Conservation (phyloP, 2,329 filamentous ascomycete species). For the Capronia coronata region DNA sequence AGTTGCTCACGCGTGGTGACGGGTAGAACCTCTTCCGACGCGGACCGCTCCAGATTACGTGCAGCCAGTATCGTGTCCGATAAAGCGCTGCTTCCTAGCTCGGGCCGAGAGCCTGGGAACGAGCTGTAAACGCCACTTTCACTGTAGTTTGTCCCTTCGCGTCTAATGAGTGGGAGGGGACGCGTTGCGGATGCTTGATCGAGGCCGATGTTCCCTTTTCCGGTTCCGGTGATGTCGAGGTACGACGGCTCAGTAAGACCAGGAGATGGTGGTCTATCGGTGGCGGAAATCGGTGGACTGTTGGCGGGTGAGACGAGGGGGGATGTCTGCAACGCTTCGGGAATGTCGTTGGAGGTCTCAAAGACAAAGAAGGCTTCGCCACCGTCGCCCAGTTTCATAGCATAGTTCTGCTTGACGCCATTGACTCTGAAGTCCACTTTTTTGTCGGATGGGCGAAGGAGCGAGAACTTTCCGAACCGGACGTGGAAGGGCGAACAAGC, state of each 20-base stretch:
- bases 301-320: conserved; percentile 83
- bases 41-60: conserved; percentile 43
- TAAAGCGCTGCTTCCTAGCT: conserved; percentile 6
- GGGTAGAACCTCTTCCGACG: conserved; percentile 51
- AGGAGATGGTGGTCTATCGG: conserved; percentile 26
- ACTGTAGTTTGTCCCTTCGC: conserved; percentile 17
- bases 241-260: conserved; percentile 46
- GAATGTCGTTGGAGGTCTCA: conserved; percentile 85
- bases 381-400: conserved; percentile 97
- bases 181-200: conserved; percentile 6
- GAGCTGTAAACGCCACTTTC: conserved; percentile 6
- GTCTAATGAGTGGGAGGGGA: conserved; percentile 16
- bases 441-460: conserved; percentile 91
- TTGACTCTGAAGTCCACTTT: conserved; percentile 99
- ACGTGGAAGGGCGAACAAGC: conserved; percentile 97
- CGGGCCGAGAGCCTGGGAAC: conserved; percentile 13
- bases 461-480: conserved; percentile 95
- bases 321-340: conserved; percentile 89
- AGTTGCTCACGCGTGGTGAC: conserved; percentile 34
- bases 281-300: conserved; percentile 53
- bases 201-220: conserved; percentile 21
- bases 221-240: conserved; percentile 38
- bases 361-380: conserved; percentile 99
- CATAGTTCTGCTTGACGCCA: conserved; percentile 80
- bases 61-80: conserved; percentile 3